Evolutionary conservation across 306 rosid species (phyloP).

Genomic region (Dryas drummondii): DNA sequence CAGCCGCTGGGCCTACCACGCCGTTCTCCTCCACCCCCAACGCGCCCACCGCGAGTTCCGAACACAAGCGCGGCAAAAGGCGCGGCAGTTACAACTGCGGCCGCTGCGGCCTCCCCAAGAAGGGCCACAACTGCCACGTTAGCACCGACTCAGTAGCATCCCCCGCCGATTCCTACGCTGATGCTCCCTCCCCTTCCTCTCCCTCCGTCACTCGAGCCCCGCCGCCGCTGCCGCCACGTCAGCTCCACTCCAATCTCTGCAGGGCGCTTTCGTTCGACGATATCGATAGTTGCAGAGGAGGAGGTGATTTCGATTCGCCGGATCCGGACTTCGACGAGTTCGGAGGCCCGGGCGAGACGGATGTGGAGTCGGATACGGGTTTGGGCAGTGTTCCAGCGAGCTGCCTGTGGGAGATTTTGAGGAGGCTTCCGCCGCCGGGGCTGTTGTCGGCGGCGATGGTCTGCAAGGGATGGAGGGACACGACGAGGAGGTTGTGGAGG

Average conservation of each 20-base stretch:
- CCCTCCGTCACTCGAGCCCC: conserved; percentile 32
- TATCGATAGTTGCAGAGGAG: conserved; percentile 33
- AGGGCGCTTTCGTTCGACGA: conserved; percentile 87
- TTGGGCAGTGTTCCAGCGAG: conserved; percentile 58
- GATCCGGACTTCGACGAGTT: conserved; percentile 19
- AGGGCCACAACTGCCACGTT: conserved; percentile 69
- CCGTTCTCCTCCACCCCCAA: conserved; percentile 23
- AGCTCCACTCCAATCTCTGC: conserved; percentile 47
- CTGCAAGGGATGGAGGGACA: conserved; percentile 81
- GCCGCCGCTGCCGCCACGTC: conserved; percentile 39
- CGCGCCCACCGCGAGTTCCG: conserved; percentile 13
- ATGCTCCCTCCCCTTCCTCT: conserved; percentile 30
- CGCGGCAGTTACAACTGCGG: conserved; percentile 91
- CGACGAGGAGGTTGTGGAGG: conserved; percentile 67
- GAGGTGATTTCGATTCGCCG: conserved; percentile 21
- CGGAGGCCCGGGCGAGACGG: conserved; percentile 18
- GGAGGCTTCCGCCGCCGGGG: conserved; percentile 78
- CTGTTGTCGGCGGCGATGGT: conserved; percentile 77
- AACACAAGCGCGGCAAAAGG: conserved; percentile 50
- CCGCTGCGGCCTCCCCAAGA: conserved; percentile 85
- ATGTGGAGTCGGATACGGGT: conserved; percentile 31
- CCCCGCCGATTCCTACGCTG: conserved; percentile 37
- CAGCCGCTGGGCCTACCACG: conserved; percentile 24
- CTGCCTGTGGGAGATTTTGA: conserved; percentile 70
- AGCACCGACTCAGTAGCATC: conserved; percentile 18